These are phyloP conservation scores for Davidsoniella virescens DNA, from an alignment of 2,329 filamentous ascomycete genomes.

Conservation along the genomic window DNA sequence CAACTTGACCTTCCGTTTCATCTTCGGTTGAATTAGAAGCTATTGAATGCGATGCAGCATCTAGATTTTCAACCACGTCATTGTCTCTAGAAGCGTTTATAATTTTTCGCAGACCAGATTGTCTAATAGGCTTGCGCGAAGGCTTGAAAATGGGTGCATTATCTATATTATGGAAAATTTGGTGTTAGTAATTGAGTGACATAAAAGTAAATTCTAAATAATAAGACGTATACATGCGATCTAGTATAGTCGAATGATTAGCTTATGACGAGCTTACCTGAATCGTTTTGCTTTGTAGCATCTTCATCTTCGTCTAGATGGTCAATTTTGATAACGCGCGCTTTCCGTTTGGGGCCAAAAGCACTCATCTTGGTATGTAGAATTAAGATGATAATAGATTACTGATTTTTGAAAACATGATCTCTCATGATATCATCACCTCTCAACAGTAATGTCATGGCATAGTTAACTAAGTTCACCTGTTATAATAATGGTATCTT, in stretches of 20 bases:
- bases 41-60: no score
- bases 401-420: no score
- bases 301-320: constrained; percentile 37
- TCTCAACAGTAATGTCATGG: no score
- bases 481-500: constrained; percentile 22
- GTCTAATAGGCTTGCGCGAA: constrained; percentile 36
- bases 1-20: constrained; percentile 25
- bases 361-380: constrained; percentile 29
- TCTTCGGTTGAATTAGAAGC: no score
- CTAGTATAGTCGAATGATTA: neutral
- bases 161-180: neutral
- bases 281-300: constrained; percentile 1
- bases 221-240: neutral
- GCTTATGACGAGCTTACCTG: constrained; percentile 5
- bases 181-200: constrained; percentile 1
- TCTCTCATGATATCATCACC: no score
- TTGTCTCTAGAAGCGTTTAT: constrained; percentile 20
- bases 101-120: constrained; percentile 41
- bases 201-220: constrained; percentile 1
- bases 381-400: neutral
- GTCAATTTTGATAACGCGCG: constrained; percentile 57
- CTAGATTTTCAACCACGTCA: constrained; percentile 25
- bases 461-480: no score
- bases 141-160: constrained; percentile 21
- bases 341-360: constrained; percentile 47